phyloP scores from a whole-genome alignment of 2,329 filamentous ascomycete genomes.

The Verruconis gallopava region DNA sequence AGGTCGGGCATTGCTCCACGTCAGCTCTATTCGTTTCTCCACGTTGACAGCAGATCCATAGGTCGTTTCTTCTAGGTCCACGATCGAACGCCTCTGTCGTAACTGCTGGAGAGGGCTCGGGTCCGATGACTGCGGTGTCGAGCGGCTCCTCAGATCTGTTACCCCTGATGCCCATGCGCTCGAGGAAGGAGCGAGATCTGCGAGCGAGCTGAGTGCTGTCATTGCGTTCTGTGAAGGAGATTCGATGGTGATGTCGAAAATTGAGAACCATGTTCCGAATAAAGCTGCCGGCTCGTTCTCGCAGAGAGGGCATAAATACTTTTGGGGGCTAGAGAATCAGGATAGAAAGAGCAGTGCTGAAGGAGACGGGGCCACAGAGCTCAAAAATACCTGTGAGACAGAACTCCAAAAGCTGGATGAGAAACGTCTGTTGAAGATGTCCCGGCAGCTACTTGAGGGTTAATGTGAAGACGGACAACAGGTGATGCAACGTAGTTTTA shows the following conservation, averaged over 20 bases:
- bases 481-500: too few species aligned
- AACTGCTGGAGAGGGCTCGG: neutral
- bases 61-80: neutral
- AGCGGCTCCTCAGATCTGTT: neutral
- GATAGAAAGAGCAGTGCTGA: too few species aligned
- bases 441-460: too few species aligned
- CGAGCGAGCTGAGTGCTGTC: neutral
- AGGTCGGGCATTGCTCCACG: neutral
- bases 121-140: neutral
- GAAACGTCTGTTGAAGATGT: too few species aligned
- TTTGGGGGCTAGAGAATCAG: too few species aligned
- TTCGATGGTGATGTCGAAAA: neutral
- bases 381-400: too few species aligned
- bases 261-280: neutral
- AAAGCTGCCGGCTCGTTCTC: neutral
- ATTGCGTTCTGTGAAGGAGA: neutral
- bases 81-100: neutral
- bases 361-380: too few species aligned
- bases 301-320: neutral
- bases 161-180: neutral
- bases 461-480: too few species aligned
- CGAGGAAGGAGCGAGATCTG: neutral
- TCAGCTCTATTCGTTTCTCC: neutral
- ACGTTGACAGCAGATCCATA: neutral
- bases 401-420: too few species aligned